Conservation (phyloP, 2,329 filamentous ascomycete genomes). For the Zasmidium angulare region DNA sequence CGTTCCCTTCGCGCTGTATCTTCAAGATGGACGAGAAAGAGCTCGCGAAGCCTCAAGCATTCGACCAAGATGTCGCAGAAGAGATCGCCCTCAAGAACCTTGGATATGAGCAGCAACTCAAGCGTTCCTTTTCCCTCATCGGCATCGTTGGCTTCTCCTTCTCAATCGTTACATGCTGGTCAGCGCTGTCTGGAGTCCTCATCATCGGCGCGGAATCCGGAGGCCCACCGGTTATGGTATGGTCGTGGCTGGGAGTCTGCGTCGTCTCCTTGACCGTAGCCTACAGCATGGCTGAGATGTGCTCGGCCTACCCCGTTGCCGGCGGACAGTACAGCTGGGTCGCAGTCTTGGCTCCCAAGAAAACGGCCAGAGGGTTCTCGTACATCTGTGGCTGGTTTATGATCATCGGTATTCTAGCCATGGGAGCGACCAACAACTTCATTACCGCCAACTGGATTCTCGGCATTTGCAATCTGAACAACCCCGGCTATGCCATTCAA, state of each 20-base stretch:
- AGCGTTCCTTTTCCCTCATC: constrained; percentile 55
- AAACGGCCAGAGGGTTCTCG: constrained; percentile 23
- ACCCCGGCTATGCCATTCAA: constrained; percentile 52
- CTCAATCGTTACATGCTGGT: constrained; percentile 60
- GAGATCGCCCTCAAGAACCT: constrained; percentile 42
- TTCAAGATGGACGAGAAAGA: neutral
- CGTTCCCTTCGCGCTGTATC: no score
- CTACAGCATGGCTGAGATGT: constrained; percentile 61
- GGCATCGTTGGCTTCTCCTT: constrained; percentile 62
- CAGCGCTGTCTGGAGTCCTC: constrained; percentile 56
- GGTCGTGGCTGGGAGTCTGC: constrained; percentile 56
- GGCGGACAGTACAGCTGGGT: constrained; percentile 61
- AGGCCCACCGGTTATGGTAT: constrained; percentile 60
- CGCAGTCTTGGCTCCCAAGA: constrained; percentile 54
- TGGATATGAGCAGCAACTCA: constrained; percentile 54
- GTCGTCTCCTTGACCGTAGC: constrained; percentile 54
- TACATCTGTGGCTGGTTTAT: constrained; percentile 43
- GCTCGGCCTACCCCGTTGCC: constrained; percentile 56
- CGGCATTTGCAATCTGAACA: constrained; percentile 54
- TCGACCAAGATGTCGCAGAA: constrained; percentile 25
- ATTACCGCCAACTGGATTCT: constrained; percentile 58
- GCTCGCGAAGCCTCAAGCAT: neutral
- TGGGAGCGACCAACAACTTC: constrained; percentile 57
- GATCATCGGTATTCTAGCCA: constrained; percentile 47
- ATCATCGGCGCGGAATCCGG: constrained; percentile 57